These are phyloP conservation scores for Apiotrichum akiyoshidainum DNA, from an alignment of 1,284 basidiomycete genomes.

Conservation along the genomic window DNA sequence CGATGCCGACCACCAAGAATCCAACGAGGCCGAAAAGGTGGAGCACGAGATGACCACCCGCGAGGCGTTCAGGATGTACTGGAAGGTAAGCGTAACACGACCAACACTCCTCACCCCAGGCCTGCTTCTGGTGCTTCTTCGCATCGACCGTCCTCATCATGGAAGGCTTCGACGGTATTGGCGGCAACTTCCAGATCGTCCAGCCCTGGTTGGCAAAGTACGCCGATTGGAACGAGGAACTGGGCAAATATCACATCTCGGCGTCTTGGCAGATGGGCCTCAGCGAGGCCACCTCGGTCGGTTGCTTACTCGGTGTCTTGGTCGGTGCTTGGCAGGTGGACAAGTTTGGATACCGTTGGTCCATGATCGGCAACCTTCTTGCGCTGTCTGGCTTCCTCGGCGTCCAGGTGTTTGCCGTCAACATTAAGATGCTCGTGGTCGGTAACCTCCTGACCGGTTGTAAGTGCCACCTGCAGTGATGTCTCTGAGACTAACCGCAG, in stretches of 20 bases:
- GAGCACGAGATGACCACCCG: neutral
- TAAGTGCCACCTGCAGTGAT: neutral
- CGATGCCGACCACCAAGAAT: neutral
- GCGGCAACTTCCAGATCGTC: neutral
- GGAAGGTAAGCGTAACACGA: neutral
- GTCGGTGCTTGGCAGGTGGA: conserved; percentile 22
- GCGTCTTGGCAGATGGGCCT: neutral
- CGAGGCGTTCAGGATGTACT: neutral
- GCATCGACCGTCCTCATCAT: neutral
- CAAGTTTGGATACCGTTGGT: conserved; percentile 48
- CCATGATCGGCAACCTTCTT: conserved; percentile 28
- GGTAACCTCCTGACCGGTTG: conserved; percentile 8
- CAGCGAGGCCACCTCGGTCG: neutral
- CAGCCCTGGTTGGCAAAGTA: neutral
- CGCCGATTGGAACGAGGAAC: neutral
- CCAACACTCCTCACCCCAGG: neutral
- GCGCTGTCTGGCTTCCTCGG: conserved; percentile 8
- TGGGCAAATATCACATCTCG: neutral
- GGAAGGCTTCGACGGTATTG: neutral
- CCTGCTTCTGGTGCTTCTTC: neutral
- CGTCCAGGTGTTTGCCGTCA: conserved; percentile 11
- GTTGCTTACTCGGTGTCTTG: neutral
- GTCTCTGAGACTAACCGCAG: neutral
- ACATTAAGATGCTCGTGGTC: conserved; percentile 6
- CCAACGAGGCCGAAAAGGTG: neutral